Base-by-base conservation (phyloP, 2,329 filamentous ascomycete genomes). In the Microdochium bolleyi region DNA sequence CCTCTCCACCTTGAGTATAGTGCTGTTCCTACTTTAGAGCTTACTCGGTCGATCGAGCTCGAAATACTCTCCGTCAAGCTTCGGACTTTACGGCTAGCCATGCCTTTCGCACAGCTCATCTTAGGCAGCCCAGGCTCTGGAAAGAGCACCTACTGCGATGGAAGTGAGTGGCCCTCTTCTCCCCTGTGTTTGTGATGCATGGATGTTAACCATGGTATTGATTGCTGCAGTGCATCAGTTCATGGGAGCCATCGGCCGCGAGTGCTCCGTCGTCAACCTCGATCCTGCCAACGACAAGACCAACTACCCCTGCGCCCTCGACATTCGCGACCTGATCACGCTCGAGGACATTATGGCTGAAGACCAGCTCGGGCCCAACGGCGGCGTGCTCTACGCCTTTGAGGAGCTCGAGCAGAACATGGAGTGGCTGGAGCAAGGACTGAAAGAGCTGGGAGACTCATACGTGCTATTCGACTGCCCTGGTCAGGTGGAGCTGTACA, bases 141-240 rank as follows among this genome's bases (percentile, higher is more conserved):
- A 56, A 99, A 99, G 74, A 96, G 91, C 58, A 99, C 94, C 8
- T 96, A 96, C 69, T 97, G 92, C 76, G 90, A 97, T 83, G 94
- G 94, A 66, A 96, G 83, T 86, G 70, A 69, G 83, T 65, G 52
- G 46, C 52, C 14, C 48, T 54, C 49, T 21, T 46, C 16, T 37
- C 51, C 24, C 8, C 3, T 50, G 41, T 34, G 2, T 13, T 37
- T 38, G 9, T 49, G 11, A n/a, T 9, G 11, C n/a, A 49, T 44
- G 24, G 49, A 10, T 7, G 24, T n/a, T n/a, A 38, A 49, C 32
- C 3, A 25, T 24, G 49, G 59, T 51, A 8, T 24, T 38, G 50
- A 13, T 24, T 3, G 49, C 49, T 24, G 10, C 54, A 86, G 83
- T 99, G 88, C 89, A 96, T 66, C 94, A 99, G 73, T 99, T 99